Evolutionary conservation across 2,329 filamentous ascomycete species (phyloP), one percentile per base, ranked within the genome.

Genomic region (Neocucurbitaria cava): DNA sequence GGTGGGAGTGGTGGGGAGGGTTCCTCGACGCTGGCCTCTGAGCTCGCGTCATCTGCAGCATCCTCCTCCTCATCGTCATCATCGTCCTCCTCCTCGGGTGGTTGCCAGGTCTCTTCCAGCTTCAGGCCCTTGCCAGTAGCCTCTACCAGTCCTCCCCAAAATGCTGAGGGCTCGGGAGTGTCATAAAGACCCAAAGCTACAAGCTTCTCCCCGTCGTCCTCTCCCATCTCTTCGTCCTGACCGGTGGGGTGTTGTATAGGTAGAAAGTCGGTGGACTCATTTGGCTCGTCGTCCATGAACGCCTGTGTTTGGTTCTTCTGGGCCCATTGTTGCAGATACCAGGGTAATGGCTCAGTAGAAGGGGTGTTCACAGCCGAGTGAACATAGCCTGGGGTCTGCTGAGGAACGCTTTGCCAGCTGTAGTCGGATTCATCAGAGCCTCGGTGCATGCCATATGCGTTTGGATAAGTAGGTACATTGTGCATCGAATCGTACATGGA

Each of bases 111-210:
- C 72, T 93, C 90, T 74, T 94, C 90, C 3, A 95, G 79, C 72
- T 92, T 94, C 62, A 94, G 78, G 0, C 90, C 90, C 73, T 91
- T 91, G 52, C 90, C 89, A 17, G 78, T 81, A 3, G 83, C 78
- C 49, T 70, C 62, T 59, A 82, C 81, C 0, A 74, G 62, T 6
- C 62, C 56, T 83, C 42, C 87, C 74, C 17, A 90, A 72, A 23
- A 82, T 81, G 31, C 80, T 72, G 75, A 86, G 82, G 76, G 84
- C 50, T 87, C 88, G 0, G 89, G 89, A 4, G 85, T 79, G 66
- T 92, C 90, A 73, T 95, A 95, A 0, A 95, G 83, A 0, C 91
- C 91, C 84, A 95, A 88, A 18, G 90, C 90, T n/a, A 92, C 83
- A 1, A 94, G 81, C 55, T 92, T 88, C 66, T 92, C 89, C 33